Percentiles rank a stretch among this genome's conserved stretches.
Conservation (phyloP, 805 yeast species). For the Kodamaea restingae region DNA sequence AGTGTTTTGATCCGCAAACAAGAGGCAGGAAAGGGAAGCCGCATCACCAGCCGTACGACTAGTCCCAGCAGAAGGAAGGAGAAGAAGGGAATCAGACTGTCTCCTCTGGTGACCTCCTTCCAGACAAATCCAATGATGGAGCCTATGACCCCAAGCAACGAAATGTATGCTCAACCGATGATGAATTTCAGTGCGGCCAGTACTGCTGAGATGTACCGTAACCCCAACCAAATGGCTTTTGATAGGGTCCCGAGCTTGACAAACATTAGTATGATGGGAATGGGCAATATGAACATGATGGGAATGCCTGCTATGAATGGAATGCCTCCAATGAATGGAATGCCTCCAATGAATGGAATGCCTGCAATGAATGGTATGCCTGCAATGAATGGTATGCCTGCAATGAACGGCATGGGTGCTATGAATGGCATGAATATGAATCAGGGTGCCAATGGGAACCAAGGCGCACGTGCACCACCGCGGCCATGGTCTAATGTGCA, state of each 20-base stretch:
- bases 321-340: not conserved
- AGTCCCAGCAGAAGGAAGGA: constrained; percentile 6
- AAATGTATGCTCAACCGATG: constrained; percentile 1
- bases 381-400: not conserved
- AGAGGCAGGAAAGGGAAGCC: constrained; percentile 8
- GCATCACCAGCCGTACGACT: not conserved
- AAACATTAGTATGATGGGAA: not conserved
- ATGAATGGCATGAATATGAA: constrained; percentile 17
- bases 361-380: not conserved
- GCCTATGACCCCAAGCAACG: not conserved
- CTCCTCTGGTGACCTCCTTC: constrained; percentile 7
- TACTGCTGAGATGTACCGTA: not conserved
- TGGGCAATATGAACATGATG: constrained; percentile 3
- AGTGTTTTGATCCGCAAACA: constrained; percentile 7
- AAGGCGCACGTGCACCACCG: not conserved
- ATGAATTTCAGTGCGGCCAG: constrained; percentile 4
- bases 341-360: constrained; percentile 13
- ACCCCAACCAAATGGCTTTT: constrained; percentile 1
- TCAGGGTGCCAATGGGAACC: constrained; percentile 10
- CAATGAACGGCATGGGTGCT: constrained; percentile 3
- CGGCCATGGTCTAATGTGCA: constrained; percentile 12
- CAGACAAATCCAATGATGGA: constrained; percentile 3
- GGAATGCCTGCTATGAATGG: not conserved
- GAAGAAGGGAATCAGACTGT: constrained; percentile 6
- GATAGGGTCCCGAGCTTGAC: constrained; percentile 1